These are phyloP conservation scores for Hypoxylon sp. DNA, from an alignment of 2,329 filamentous ascomycete genomes.

Conservation along the genomic window DNA sequence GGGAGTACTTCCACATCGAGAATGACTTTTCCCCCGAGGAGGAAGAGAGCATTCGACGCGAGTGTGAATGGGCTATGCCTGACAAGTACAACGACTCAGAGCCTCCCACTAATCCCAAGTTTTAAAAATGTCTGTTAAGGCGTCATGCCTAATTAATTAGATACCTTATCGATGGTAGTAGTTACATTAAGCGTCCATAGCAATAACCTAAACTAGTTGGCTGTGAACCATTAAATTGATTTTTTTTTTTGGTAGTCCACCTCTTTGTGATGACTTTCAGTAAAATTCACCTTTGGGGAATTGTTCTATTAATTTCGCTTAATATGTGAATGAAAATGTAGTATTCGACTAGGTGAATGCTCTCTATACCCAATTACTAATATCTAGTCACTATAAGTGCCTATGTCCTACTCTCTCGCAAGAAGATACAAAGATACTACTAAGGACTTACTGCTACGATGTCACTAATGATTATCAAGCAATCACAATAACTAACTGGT, in stretches of 20 bases:
- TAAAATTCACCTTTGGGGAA: too few species aligned
- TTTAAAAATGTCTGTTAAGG: neutral
- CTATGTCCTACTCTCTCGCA: too few species aligned
- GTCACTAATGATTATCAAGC: too few species aligned
- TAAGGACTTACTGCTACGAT: too few species aligned
- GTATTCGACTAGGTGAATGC: too few species aligned
- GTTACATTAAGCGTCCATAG: neutral
- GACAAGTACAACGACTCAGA: neutral
- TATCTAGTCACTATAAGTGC: too few species aligned
- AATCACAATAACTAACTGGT: too few species aligned
- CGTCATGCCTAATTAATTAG: neutral
- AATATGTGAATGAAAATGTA: too few species aligned
- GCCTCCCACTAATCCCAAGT: neutral
- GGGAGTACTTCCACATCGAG: constrained; percentile 98
- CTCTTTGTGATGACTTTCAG: neutral
- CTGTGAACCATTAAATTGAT: neutral
- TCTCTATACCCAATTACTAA: too few species aligned
- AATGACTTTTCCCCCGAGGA: constrained; percentile 98
- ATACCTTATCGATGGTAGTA: neutral
- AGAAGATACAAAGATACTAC: too few species aligned
- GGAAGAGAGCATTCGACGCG: constrained; percentile 91
- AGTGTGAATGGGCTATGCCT: constrained; percentile 83
- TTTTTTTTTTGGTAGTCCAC: neutral
- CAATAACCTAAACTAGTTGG: neutral
- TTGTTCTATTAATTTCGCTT: too few species aligned